Percentiles rank a stretch among this genome's conserved stretches.
These are phyloP conservation scores for Myrica gale DNA, from an alignment of 306 rosid species.

Conservation along the genomic window DNA sequence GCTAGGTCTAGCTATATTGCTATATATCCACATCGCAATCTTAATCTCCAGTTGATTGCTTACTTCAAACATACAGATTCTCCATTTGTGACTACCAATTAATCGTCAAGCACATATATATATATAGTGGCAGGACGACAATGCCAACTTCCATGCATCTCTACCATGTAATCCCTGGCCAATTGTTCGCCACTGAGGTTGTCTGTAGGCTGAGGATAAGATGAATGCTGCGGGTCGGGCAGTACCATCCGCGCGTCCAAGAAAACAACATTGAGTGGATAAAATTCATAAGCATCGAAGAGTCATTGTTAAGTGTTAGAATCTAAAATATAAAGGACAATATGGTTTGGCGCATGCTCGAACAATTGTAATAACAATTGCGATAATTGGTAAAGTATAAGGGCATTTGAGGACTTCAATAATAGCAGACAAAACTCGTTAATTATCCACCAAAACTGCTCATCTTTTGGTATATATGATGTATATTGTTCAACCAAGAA, in stretches of 20 bases:
- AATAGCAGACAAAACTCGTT: neutral
- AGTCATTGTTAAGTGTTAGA: neutral
- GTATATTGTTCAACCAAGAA: neutral
- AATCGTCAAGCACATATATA: no score
- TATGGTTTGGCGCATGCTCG: no score
- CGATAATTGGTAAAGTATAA: no score
- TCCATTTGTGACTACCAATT: neutral
- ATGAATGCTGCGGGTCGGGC: neutral
- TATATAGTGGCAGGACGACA: neutral
- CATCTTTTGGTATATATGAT: neutral
- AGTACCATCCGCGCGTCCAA: neutral
- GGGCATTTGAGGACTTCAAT: no score
- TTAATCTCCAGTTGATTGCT: neutral
- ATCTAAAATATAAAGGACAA: no score
- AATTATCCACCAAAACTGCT: neutral
- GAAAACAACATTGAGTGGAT: neutral
- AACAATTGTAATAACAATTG: no score
- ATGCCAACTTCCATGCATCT: no score
- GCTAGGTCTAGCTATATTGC: neutral
- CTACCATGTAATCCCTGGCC: neutral
- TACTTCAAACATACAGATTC: neutral
- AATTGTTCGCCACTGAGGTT: neutral
- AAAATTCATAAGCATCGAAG: neutral
- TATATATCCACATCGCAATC: neutral
- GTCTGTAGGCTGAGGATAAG: neutral